Conservation (phyloP, 306 rosid genomes). For the Quercus variabilis region DNA sequence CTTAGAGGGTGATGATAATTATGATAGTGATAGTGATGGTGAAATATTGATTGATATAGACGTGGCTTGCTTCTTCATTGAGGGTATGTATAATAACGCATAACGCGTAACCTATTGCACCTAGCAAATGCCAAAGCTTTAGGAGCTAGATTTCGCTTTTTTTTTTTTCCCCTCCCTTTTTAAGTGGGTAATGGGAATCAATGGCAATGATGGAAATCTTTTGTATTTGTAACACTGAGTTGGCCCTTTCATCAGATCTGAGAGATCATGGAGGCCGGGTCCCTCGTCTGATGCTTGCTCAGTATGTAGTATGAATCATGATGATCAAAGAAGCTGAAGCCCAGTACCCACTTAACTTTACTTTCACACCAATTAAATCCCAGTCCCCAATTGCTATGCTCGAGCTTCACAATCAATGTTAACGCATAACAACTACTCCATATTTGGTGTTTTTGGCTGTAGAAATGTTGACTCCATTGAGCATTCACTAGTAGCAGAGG, state of each 20-base stretch:
- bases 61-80: neutral
- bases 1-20: neutral
- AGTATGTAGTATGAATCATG: conserved; percentile 13
- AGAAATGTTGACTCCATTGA: neutral
- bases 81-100: neutral
- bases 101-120: neutral
- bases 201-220: conserved; percentile 25
- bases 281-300: conserved; percentile 18
- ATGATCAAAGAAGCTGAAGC: neutral
- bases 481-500: neutral
- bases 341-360: neutral
- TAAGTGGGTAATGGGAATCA: conserved; percentile 17
- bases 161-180: neutral
- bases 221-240: conserved; percentile 11
- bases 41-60: neutral
- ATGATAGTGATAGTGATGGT: neutral
- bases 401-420: conserved; percentile 7
- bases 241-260: conserved; percentile 37
- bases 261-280: neutral
- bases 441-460: neutral
- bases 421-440: neutral
- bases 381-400: neutral
- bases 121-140: neutral
- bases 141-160: neutral
- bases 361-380: neutral